Base-by-base conservation (phyloP, 2,329 filamentous ascomycete genomes). In the Endothia cerciana region DNA sequence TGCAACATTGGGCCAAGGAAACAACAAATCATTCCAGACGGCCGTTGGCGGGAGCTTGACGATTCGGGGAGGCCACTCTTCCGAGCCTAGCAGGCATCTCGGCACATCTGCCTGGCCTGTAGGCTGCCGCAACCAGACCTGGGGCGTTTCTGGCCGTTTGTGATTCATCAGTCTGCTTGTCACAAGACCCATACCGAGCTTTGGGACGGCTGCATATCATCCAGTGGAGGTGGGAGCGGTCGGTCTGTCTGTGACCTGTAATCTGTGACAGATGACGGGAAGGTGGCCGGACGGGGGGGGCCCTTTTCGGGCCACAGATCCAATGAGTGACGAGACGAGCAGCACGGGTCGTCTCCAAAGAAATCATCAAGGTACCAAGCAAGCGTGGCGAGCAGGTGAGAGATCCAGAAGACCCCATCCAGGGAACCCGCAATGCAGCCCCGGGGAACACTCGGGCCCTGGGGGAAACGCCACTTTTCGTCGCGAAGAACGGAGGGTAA, bases 251-350 rank as follows among this genome's bases (percentile, higher is more conserved):
- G 49, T 60, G 65, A 64, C 47, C 56, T 60, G 65, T 64, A 55
- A 66, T 8, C 47, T 66, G 47, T 60, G 61, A 66, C 30, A 64
- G 58, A 63, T 66, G 65, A 66, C 65, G 40, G 47, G 11, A 60
- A 53, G 38, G 56, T 58, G 56, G 57, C 28, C 57, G 57, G 41
- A 43, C 25, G 57, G 57, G 38, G n/a, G n/a, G n/a, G n/a, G n/a
- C n/a, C 57, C 57, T 30, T 45, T 10, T 59, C 38, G 11, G 38
- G 15, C 28, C 40, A 25, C 40, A 43, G 33, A 59, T 47, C 58
- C 58, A 60, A 45, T 60, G 25, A 33, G 41, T 33, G 41, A 11
- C 28, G 28, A n/a, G 41, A 28, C 40, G 17, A 3, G 4, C 40
- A 30, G 57, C 56, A 47, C 57, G 57, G 40, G 57, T 28, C 30